Evolutionary conservation across 371 early-diverging fungal genomes (phyloP).

Genomic region (Mucor irregularis): DNA sequence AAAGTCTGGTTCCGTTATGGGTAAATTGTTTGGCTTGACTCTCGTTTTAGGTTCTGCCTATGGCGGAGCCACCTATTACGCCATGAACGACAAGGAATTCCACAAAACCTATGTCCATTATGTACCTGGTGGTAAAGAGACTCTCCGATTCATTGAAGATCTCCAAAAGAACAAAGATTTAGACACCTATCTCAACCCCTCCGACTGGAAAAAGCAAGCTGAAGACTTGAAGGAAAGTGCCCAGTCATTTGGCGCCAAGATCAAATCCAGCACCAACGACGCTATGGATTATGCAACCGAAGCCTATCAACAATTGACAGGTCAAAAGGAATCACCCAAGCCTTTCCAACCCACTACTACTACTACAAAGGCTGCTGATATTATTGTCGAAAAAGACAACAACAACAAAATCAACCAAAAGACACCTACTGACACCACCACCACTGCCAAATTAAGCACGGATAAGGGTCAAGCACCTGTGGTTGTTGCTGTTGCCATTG

Average conservation of each 20-base stretch:
- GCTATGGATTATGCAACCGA: conserved; percentile 27
- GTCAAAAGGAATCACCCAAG: conserved; percentile 18
- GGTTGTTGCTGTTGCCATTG: conserved; percentile 20
- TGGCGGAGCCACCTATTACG: conserved; percentile 43
- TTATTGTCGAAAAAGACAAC: conserved; percentile 4
- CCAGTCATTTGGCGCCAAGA: conserved; percentile 14
- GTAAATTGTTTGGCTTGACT: conserved; percentile 33
- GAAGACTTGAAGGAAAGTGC: conserved; percentile 22
- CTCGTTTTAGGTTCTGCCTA: conserved; percentile 32
- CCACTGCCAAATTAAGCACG: conserved; percentile 7
- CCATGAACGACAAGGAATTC: conserved; percentile 43
- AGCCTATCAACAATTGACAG: conserved; percentile 25
- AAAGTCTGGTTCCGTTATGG: conserved; percentile 24
- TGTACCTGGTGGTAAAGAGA: conserved; percentile 9
- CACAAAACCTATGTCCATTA: neutral
- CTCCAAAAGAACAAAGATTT: conserved; percentile 20
- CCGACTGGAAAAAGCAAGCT: conserved; percentile 13
- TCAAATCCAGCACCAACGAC: conserved; percentile 22
- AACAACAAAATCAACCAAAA: neutral
- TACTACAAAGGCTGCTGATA: neutral
- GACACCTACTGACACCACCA: conserved; percentile 11
- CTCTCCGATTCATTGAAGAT: conserved; percentile 23
- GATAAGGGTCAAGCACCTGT: conserved; percentile 17
- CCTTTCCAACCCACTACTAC: neutral
- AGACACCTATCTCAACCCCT: conserved; percentile 6